A percentile compares a stretch with the other conserved stretches of the same genome.
These are phyloP conservation scores for Microdochium nivale DNA, from an alignment of 2,329 filamentous ascomycete genomes.

Conservation along the genomic window DNA sequence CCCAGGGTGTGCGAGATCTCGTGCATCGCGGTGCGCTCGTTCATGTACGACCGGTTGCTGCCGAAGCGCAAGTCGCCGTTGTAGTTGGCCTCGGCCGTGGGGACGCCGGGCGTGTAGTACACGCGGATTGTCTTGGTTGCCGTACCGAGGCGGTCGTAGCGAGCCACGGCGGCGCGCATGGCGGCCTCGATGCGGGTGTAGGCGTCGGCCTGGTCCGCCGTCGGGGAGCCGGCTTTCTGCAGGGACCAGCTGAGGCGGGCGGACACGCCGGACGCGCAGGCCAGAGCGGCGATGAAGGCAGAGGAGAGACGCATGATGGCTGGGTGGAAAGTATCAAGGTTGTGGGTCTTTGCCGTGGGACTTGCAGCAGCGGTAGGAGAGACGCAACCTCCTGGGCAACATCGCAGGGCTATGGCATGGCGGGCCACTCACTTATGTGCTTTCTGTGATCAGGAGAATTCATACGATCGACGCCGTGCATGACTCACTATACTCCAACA, in stretches of 20 bases:
- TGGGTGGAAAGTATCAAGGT: no score
- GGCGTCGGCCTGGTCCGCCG: constrained; percentile 31
- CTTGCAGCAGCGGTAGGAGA: no score
- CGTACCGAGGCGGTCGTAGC: constrained; percentile 25
- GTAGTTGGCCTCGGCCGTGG: constrained; percentile 35
- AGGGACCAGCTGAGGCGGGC: constrained; percentile 29
- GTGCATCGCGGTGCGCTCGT: constrained; percentile 37
- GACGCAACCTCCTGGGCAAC: no score
- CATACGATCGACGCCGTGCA: neutral
- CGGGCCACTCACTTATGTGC: no score
- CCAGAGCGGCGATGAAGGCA: constrained; percentile 15
- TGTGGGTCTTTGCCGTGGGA: no score
- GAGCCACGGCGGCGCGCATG: constrained; percentile 29
- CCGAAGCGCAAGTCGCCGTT: constrained; percentile 39
- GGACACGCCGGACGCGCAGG: constrained; percentile 22
- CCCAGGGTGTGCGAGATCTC: constrained; percentile 39
- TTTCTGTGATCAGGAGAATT: no score
- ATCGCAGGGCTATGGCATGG: no score
- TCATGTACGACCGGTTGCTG: constrained; percentile 35
- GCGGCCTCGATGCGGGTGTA: constrained; percentile 32
- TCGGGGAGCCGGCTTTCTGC: constrained; percentile 27
- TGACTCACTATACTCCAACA: constrained; percentile 7
- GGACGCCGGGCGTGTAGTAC: constrained; percentile 31
- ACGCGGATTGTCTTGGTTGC: constrained; percentile 30
- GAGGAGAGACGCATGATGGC: constrained; percentile 24